Evolutionary conservation across 768 basidiomycete genomes (phyloP).

Genomic region (Panaeolus papilionaceus): DNA sequence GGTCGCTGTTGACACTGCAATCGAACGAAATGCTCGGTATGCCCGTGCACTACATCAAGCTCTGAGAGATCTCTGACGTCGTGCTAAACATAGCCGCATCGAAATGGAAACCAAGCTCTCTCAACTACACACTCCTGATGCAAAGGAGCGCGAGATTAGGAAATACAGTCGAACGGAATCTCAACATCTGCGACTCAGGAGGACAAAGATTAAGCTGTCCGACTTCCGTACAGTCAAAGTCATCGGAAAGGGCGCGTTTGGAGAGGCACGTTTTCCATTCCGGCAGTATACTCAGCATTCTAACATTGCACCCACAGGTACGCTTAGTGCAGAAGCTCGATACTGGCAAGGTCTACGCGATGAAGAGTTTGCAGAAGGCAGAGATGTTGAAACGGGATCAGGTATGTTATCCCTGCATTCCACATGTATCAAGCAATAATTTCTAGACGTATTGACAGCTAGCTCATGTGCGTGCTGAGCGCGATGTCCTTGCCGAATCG

Average conservation of each 20-base stretch:
- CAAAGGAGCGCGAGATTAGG: conserved; percentile 87
- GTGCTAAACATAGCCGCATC: conserved; percentile 63
- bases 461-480: conserved; percentile 96
- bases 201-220: conserved; percentile 91
- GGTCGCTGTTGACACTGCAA: conserved; percentile 95
- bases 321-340: conserved; percentile 96
- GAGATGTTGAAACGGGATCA: conserved; percentile 99
- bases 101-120: conserved; percentile 87
- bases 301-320: conserved; percentile 55
- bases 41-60: conserved; percentile 5
- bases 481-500: conserved; percentile 95
- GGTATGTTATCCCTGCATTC: conserved; percentile 50
- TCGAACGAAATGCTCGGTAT: conserved; percentile 93
- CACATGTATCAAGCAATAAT: conserved; percentile 18
- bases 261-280: conserved; percentile 68
- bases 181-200: conserved; percentile 87
- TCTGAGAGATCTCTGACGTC: neutral
- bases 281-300: conserved; percentile 21
- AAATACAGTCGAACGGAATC: conserved; percentile 88
- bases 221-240: conserved; percentile 98
- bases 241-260: conserved; percentile 98
- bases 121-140: conserved; percentile 76
- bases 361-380: conserved; percentile 98
- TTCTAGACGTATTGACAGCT: conserved; percentile 55
- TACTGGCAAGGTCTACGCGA: conserved; percentile 97